Evolutionary conservation across 208 protist genomes (phyloP), one percentile per base, ranked within the genome.

Genomic region (Leptomonas seymouri): DNA sequence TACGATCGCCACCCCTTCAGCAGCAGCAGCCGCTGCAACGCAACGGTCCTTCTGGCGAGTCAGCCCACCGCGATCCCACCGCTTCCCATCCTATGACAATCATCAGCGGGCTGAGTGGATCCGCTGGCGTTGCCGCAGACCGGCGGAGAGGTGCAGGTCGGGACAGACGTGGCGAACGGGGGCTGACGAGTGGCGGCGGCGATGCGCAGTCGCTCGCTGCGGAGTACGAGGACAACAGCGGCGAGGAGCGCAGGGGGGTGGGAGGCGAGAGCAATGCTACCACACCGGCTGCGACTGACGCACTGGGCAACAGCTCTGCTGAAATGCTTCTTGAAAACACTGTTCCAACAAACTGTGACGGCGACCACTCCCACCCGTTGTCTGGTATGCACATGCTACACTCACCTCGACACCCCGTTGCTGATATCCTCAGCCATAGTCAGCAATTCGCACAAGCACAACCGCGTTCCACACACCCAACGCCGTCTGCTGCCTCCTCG

Each of bases 291-390:
- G 41, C 14, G 49, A 30, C 49, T 7, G 23, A 54, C 44, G 44
- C 44, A 36, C 57, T 20, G 11, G n/a, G 14, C 42, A 30, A 28
- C 44, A 20, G 18, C 5, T 7, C 59, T 42, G 55, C 20, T 60
- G 55, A 18, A 8, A 25, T 8, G 36, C 18, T 41, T 8, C 41
- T 21, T n/a, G 36, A 62, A 6, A 18, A 12, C 46, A 23, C 14
- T 18, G 60, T 20, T 1, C 60, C 60, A 1, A 25, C 31, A 3
- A 30, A 42, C 7, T 44, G 30, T 23, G 60, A 66, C n/a, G 48
- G 60, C 46, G 60, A 66, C 48, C 60, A 56, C 46, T 66, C 60
- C 3, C 54, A 66, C 31, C 60, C 46, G 16, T 66, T 46, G 1
- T 46, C 60, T 18, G 48, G 44, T n/a, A 44, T 31, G 1, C 39